Percentiles rank a stretch among this genome's conserved stretches.
phyloP scores from a whole-genome alignment of 2,329 filamentous ascomycete species.

The Ascochyta clinopodiicola region DNA sequence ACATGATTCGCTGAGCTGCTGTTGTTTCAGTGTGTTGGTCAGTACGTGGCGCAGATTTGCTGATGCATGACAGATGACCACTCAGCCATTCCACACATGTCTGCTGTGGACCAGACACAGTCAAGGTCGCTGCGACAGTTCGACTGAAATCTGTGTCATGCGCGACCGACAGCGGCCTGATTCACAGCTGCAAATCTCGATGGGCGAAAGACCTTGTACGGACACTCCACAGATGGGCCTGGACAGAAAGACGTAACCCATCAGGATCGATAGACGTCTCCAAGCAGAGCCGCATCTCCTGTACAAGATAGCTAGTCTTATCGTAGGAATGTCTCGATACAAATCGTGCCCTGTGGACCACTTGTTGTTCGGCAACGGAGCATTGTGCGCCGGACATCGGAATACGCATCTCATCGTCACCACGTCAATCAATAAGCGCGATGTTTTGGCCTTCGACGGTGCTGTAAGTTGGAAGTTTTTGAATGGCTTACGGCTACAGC shows the following conservation, averaged over 20 bases:
- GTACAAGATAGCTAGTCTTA: background rate
- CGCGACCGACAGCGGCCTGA: background rate
- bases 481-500: background rate
- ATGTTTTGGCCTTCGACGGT: background rate
- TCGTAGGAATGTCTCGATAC: background rate
- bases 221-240: background rate
- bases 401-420: background rate
- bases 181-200: background rate
- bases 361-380: background rate
- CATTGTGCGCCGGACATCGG: background rate
- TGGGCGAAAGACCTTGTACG: background rate
- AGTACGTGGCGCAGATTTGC: no score
- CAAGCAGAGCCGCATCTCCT: constrained; percentile 1
- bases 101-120: no score
- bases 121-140: background rate
- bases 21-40: no score
- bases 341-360: background rate
- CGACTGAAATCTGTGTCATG: background rate
- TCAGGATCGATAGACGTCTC: background rate
- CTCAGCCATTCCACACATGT: no score
- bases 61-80: no score
- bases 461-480: background rate
- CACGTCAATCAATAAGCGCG: background rate
- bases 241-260: background rate
- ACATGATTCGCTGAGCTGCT: no score